Evolutionary conservation across 2,329 filamentous ascomycete genomes (phyloP), one percentile per base, ranked within the genome.

Genomic region (Penicillium sp.): DNA sequence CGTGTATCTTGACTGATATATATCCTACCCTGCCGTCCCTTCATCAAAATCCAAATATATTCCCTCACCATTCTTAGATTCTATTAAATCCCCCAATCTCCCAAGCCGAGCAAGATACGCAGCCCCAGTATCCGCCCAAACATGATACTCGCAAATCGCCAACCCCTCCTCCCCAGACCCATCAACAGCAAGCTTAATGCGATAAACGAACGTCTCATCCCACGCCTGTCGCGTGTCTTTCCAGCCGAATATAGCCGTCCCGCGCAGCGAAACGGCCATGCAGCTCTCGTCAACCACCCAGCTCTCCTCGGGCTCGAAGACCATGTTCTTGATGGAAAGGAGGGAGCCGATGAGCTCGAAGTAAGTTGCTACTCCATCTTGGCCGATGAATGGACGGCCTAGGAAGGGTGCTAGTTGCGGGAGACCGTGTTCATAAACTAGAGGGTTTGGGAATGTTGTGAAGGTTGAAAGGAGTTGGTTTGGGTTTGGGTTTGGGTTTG

Each of bases 81-180:
- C 28, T 4, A 33, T 17, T 40, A 55, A 37, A 51, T 56, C 37
- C 56, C 52, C 46, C 56, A 66, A 63, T 11, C 38, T 46, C 5
- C 68, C 70, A 28, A 62, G 60, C 36, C 65, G 59, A 25, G 75
- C 75, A 54, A 78, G 63, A 67, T 77, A 77, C 26, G 73, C 75
- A 33, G 75, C 75, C 19, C 75, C 76, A 3, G 73, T 74, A 70
- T 78, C 76, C 16, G 73, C 74, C 76, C 76, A 78, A 28, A 78
- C 68, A 40, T 69, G 62, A 67, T 77, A 78, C 49, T 69, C 72
- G 31, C 63, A 64, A n/a, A 78, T 69, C 56, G 71, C 74, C 43
- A 69, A 52, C 36, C 38, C 47, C 10, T 44, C 57, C 12, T 43
- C 46, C 10, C 41, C 4, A 30, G 9, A 7, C 41, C 28, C 40